Conservation (phyloP, 2,329 filamentous ascomycete species). For the Ceratocystis cubensis region DNA sequence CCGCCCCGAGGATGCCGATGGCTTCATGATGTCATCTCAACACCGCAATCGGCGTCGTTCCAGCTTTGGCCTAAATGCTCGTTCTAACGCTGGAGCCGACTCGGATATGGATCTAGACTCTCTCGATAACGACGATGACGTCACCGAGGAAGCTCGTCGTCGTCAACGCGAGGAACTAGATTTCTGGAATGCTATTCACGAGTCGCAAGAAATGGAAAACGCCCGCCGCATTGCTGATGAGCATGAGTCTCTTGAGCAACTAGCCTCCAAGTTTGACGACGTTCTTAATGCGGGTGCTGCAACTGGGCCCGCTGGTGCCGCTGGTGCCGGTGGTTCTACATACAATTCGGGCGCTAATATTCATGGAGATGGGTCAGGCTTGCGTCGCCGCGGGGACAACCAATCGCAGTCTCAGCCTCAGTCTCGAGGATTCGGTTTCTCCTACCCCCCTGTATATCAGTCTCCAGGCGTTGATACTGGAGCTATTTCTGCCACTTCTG, state of each 20-base stretch:
- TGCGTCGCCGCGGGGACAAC: slow-evolving; percentile 38
- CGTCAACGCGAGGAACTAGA: slow-evolving; percentile 52
- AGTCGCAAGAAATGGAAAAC: slow-evolving; percentile 36
- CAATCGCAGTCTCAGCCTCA: not conserved
- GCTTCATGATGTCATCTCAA: slow-evolving; percentile 44
- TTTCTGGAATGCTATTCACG: slow-evolving; percentile 49
- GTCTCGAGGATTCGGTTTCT: slow-evolving; percentile 3
- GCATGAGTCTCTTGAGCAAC: slow-evolving; percentile 21
- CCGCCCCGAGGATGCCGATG: slow-evolving; percentile 52
- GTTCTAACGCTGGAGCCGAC: slow-evolving; percentile 2
- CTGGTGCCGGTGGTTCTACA: slow-evolving; percentile 43
- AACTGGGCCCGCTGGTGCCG: slow-evolving; percentile 43
- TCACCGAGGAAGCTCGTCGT: slow-evolving; percentile 48
- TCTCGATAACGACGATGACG: slow-evolving; percentile 34
- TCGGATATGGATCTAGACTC: not conserved
- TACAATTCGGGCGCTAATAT: slow-evolving; percentile 44
- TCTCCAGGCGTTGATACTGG: not conserved
- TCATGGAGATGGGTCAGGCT: slow-evolving; percentile 30
- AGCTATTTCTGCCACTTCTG: not conserved
- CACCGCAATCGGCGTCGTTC: slow-evolving; percentile 30
- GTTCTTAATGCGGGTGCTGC: slow-evolving; percentile 40
- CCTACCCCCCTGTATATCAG: slow-evolving; percentile 25
- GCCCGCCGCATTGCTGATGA: slow-evolving; percentile 19
- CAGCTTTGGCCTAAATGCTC: slow-evolving; percentile 24
- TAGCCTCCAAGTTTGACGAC: slow-evolving; percentile 44